These are phyloP conservation scores for Drosera spatulata DNA, from an alignment of 179 eudicot species.

Conservation along the genomic window DNA sequence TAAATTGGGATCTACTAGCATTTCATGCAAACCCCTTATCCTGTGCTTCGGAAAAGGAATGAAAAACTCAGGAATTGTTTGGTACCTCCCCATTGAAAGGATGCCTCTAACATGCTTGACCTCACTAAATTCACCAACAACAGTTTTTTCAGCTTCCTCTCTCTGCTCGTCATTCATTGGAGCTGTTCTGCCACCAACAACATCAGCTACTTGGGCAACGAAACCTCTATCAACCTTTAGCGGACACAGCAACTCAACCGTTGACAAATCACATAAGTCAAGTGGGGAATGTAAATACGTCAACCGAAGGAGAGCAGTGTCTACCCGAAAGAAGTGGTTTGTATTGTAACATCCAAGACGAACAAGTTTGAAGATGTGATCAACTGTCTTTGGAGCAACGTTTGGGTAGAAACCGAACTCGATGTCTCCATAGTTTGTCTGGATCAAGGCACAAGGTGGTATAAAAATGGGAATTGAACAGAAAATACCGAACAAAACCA, in stretches of 20 bases:
- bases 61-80: too few species aligned
- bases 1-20: too few species aligned
- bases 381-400: conserved; percentile 86
- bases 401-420: conserved; percentile 88
- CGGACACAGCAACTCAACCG: not conserved
- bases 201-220: conserved; percentile 98
- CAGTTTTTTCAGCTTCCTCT: conserved; percentile 69
- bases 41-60: too few species aligned
- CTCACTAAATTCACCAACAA: conserved; percentile 78
- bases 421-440: conserved; percentile 86
- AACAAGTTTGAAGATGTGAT: conserved; percentile 93
- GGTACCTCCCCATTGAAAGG: conserved; percentile 94
- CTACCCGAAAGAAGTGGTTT: conserved; percentile 93
- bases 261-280: not conserved
- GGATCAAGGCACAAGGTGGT: conserved; percentile 3
- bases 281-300: not conserved
- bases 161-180: conserved; percentile 85
- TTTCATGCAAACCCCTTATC: too few species aligned
- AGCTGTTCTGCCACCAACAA: conserved; percentile 71
- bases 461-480: too few species aligned
- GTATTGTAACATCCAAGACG: conserved; percentile 87
- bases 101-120: conserved; percentile 94
- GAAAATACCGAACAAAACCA: too few species aligned
- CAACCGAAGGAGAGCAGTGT: conserved; percentile 1
- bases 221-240: conserved; percentile 90